phyloP scores from a whole-genome alignment of 352 stramenopile species.

The Globisporangium rhizosaccharum region DNA sequence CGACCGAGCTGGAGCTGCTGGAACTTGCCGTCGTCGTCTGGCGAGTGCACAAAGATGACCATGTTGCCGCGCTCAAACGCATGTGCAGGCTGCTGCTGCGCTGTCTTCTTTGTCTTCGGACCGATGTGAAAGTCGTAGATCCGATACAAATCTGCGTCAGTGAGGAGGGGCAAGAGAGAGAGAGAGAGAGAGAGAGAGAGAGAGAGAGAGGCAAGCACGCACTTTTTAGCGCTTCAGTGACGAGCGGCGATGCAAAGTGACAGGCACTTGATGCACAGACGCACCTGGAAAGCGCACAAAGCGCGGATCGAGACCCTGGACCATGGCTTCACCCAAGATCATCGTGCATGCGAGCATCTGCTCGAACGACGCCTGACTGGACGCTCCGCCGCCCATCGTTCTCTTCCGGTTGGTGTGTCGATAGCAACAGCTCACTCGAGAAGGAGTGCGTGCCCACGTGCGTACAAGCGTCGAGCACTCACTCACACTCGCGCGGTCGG shows the following conservation, averaged over 20 bases:
- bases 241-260: not conserved
- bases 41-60: constrained; percentile 54
- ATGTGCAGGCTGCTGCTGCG: constrained; percentile 9
- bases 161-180: not conserved
- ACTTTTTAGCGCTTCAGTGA: too few relatives aligned
- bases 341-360: constrained; percentile 86
- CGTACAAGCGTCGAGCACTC: too few relatives aligned
- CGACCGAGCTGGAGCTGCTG: constrained; percentile 33
- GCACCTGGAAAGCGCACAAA: constrained; percentile 73
- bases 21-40: constrained; percentile 43
- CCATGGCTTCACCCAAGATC: constrained; percentile 78
- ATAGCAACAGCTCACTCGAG: too few relatives aligned
- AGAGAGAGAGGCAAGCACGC: too few relatives aligned
- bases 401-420: not conserved
- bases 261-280: not conserved
- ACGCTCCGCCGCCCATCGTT: constrained; percentile 61
- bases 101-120: constrained; percentile 58
- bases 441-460: too few relatives aligned
- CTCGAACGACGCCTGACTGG: constrained; percentile 63
- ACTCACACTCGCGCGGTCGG: too few relatives aligned
- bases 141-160: constrained; percentile 53
- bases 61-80: constrained; percentile 56
- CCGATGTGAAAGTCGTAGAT: constrained; percentile 82
- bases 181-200: too few relatives aligned
- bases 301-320: constrained; percentile 69